Evolutionary conservation across 495 filamentous ascomycete species (phyloP), one percentile per base, ranked within the genome.

Genomic region (Recurvomyces mirabilis): DNA sequence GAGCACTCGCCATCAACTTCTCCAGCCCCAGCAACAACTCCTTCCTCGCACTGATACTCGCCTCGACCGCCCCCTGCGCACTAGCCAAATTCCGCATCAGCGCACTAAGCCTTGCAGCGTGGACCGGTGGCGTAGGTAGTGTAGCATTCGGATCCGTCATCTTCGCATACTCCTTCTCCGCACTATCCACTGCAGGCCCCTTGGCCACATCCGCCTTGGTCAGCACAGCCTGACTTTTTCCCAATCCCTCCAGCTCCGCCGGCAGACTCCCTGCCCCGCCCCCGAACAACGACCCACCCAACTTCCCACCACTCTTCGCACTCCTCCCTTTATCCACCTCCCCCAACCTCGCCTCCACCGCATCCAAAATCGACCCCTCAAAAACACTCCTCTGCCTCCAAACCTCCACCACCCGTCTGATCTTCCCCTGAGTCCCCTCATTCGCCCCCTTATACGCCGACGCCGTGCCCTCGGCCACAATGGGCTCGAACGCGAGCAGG

Each of bases 341-440:
- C 44, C 86, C 80, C 17, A 96, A 67, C 21, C 79, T 72, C 29
- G 74, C 65, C 45, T 95, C 88, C 25, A 94, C 75, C 15, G 75
- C 75, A 30, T 82, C 77, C 55, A 91, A 76, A 38, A 91, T 81
- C 1, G 78, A 73, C 1, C 55, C 51, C 40, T 89, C 84, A 53
- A 99, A 99, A n/a, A 99, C 84, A 38, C 65, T 65, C 13, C 91
- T 74, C 47, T 85, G 76, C 57, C 81, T 77, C 93, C 91, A 96
- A 2, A 96, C 91, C 55, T 96, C 87, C 5, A 96, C 74, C 10
- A 95, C 88, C 18, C 91, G 76, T 35, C 79, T 72, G 9, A 99
- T 68, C 62, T 94, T 94, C 49, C 79, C 71, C 57, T 94, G 88
- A 20, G 93, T 75, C 39, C 95, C 87, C 34, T 74, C 69, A 21